A percentile compares a stretch with the other conserved stretches of the same genome.
Conservation (phyloP, 257 asterid species). For the Linderniella brevidens region DNA sequence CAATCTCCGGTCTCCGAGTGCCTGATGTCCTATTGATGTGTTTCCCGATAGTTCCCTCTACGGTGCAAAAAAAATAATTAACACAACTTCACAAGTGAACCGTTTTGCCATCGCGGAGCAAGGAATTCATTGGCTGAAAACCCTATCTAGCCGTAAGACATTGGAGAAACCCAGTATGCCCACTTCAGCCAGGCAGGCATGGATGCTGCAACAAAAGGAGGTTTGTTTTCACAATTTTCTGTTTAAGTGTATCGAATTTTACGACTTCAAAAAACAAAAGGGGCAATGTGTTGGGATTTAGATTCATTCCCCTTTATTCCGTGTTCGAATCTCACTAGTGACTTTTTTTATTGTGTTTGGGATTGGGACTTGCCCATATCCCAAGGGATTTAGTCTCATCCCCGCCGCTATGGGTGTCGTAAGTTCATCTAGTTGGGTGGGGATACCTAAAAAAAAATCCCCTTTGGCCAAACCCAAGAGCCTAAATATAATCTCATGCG, state of each 20-base stretch:
- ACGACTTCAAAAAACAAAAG: too few relatives aligned
- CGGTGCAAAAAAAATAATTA: not conserved
- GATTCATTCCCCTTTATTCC: too few relatives aligned
- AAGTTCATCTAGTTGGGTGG: too few relatives aligned
- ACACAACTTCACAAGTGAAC: not conserved
- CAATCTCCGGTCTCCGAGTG: slow-evolving; percentile 39
- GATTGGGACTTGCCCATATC: too few relatives aligned
- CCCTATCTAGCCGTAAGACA: slow-evolving; percentile 60
- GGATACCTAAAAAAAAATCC: too few relatives aligned
- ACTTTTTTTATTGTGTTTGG: too few relatives aligned
- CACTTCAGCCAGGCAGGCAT: slow-evolving; percentile 60
- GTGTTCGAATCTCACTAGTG: too few relatives aligned
- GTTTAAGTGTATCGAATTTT: not conserved
- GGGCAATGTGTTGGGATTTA: too few relatives aligned
- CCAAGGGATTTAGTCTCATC: too few relatives aligned
- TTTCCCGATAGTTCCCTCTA: slow-evolving; percentile 21
- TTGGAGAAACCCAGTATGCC: slow-evolving; percentile 61
- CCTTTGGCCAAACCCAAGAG: too few relatives aligned
- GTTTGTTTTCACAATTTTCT: not conserved
- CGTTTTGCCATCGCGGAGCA: slow-evolving; percentile 61
- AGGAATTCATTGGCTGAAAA: slow-evolving; percentile 50
- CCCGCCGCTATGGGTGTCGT: too few relatives aligned
- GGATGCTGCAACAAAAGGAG: slow-evolving; percentile 31
- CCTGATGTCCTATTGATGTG: slow-evolving; percentile 32
- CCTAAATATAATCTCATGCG: too few relatives aligned